Evolutionary conservation across 1,139 yeast genomes (phyloP).

Genomic region (Arxiozyma telluris): DNA sequence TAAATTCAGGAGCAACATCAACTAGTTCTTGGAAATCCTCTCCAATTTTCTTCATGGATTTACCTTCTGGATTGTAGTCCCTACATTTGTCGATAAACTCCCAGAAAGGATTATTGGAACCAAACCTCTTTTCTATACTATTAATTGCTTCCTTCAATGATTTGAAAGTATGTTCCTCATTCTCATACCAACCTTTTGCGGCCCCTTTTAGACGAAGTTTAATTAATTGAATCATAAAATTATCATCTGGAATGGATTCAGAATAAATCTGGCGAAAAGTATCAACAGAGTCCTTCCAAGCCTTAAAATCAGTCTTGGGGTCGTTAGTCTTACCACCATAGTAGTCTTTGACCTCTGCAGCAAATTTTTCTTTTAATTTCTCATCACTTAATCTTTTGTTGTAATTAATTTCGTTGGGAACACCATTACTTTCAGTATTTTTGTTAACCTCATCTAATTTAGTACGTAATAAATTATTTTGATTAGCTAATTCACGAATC

Average conservation of each 20-base stretch:
- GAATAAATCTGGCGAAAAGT: neutral
- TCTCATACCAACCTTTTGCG: neutral
- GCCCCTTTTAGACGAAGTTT: neutral
- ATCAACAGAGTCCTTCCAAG: neutral
- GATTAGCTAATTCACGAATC: neutral
- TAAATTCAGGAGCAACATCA: neutral
- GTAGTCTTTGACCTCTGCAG: neutral
- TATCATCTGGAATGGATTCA: neutral
- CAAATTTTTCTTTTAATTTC: neutral
- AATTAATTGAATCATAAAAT: neutral
- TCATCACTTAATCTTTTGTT: neutral
- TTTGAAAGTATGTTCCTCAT: neutral
- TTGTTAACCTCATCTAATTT: neutral
- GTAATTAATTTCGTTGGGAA: neutral
- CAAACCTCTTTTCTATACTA: neutral
- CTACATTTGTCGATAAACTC: neutral
- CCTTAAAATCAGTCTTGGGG: neutral
- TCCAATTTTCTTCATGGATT: neutral
- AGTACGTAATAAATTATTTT: neutral
- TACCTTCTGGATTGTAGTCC: neutral
- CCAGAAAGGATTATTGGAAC: neutral
- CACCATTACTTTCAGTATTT: neutral
- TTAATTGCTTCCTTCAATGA: neutral
- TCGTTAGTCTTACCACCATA: neutral
- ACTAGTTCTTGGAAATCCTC: constrained; percentile 1